Base-by-base conservation (phyloP, 495 filamentous ascomycete genomes). In the Pyrenopolyporus hunteri region DNA sequence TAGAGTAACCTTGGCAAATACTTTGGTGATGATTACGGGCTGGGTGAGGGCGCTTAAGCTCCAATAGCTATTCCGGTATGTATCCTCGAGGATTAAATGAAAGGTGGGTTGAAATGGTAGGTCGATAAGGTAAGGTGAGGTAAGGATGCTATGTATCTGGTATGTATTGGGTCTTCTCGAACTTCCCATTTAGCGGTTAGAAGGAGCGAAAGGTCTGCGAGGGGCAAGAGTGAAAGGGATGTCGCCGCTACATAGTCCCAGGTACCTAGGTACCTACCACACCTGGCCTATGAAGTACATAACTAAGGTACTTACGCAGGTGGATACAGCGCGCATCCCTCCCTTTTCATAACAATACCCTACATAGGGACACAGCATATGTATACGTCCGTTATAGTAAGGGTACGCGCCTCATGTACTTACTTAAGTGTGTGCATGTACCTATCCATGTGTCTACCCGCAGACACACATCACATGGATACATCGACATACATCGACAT, bases 31-130 rank as follows among this genome's bases (percentile, higher is more conserved):
- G 16, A 45, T 49, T 64, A 58, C 48, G 54, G 40, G 43, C 40
- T 31, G 31, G 32, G 32, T n/a, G 7, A 37, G 49, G 42, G 60
- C 60, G 60, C 54, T 59, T 64, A 55, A 52, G 39, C 26, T 48
- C 52, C 48, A 49, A 43, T 58, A 54, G 43, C 25, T 49, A 6
- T 13, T 54, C 60, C 47, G 61, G 48, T 59, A 59, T 33, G 43
- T 58, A 47, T 54, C 54, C 4, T 44, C 51, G 28, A 55, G 55
- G 44, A 54, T 49, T 40, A 29, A 29, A 29, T 33, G 48, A 49
- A 59, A 53, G 42, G 23, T 45, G 42, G 42, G 16, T 45, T 40
- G 48, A 59, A 59, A 58, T 55, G 54, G 54, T 60, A 53, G 32
- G 55, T 58, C 11, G 42, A 33, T 46, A 58, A 50, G 26, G 45